Evolutionary conservation across 176 grass and related monocot genomes (phyloP).

Genomic region (Carex cristatella): DNA sequence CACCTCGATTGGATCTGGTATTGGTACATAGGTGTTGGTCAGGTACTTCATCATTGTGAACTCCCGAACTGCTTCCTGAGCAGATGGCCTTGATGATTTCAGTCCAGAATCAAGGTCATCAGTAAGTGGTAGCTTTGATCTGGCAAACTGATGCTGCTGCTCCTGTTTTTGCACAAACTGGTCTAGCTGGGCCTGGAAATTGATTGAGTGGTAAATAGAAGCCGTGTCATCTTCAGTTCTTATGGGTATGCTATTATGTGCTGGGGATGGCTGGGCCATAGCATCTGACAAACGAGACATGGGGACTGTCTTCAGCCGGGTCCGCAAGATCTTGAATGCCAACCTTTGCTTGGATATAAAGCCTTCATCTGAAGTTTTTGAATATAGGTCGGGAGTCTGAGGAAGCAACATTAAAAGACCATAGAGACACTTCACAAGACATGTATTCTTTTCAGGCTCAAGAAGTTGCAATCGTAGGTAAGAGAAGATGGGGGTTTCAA

Average conservation of each 20-base stretch:
- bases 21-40: constrained; percentile 11
- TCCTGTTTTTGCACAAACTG: constrained; percentile 68
- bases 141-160: constrained; percentile 46
- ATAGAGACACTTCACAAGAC: constrained; percentile 93
- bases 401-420: constrained; percentile 95
- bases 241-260: background rate
- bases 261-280: constrained; percentile 45
- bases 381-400: constrained; percentile 30
- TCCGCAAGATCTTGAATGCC: constrained; percentile 88
- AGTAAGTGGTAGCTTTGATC: constrained; percentile 1
- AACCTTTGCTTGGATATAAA: constrained; percentile 66
- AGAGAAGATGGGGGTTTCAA: constrained; percentile 96
- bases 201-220: constrained; percentile 46
- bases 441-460: constrained; percentile 83
- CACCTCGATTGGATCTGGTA: background rate
- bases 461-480: constrained; percentile 97
- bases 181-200: constrained; percentile 64
- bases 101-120: background rate
- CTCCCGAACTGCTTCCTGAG: background rate
- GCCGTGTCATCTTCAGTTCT: constrained; percentile 24
- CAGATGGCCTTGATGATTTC: background rate
- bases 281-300: constrained; percentile 40
- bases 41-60: constrained; percentile 3
- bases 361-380: background rate
- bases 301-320: constrained; percentile 86